Base-by-base conservation (phyloP, 768 basidiomycete species). In the Mycena alexandri region DNA sequence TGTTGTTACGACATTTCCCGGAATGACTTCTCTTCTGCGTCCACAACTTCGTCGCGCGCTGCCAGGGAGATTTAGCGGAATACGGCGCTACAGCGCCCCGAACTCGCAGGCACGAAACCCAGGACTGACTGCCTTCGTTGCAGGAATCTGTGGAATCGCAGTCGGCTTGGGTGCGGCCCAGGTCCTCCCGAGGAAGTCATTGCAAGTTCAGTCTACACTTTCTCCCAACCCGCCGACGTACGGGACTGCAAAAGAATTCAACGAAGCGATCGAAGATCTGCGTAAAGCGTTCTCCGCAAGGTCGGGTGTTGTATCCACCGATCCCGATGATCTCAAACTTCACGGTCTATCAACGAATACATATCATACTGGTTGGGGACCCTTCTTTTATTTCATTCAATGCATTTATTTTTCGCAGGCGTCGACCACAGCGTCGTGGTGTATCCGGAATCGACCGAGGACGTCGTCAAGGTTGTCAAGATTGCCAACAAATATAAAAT, bases 401-500 rank as follows among this genome's bases (percentile, higher is more conserved):
- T n/a, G n/a, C n/a, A n/a, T n/a, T n/a, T n/a, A n/a, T n/a, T n/a
- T 17, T 34, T 62, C 22, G 14, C 44, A 87, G 87, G 79, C 52
- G 74, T 78, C 38, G 75, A 76, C 12, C 90, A 89, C 53, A 87
- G 83, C 42, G 89, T 91, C 8, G 84, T 92, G 0, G 87, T 92
- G 10, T 90, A 87, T 72, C 91, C 91, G 0, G 73, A 78, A 19
- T 86, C 83, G 21, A 96, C 95, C 0, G 91, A 93, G 68, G 94
- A 97, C 70, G 94, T 97, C 1, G 90, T 91, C 38, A 84, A 86
- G 69, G 85, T 95, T 50, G 91, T 97, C 58, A 87, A 90, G 66
- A 84, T 92, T 54, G 92, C 95, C 2, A 85, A 83, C 43, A 89
- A 89, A 76, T 91, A 90, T 77, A 83, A 82, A 36, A 90, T 96